Evolutionary conservation across 2,329 filamentous ascomycete species (phyloP).

Genomic region (Ophiognomonia clavigignenti-juglandacearum): DNA sequence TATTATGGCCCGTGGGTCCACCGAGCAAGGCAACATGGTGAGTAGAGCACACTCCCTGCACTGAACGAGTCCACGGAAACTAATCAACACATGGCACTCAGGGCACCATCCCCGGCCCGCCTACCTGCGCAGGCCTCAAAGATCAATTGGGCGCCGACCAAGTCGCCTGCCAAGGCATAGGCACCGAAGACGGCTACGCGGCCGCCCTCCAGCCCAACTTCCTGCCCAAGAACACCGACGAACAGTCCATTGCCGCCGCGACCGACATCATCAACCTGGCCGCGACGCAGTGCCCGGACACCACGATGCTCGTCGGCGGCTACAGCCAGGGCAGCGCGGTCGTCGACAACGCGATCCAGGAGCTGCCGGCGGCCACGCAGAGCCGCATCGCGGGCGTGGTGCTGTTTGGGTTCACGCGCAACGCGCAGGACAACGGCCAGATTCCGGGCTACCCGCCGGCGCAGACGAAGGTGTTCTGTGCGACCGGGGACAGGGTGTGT

Average conservation of each 20-base stretch:
- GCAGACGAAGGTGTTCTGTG: slow-evolving; percentile 22
- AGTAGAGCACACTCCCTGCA: not conserved
- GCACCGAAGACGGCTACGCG: slow-evolving; percentile 23
- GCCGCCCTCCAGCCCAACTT: slow-evolving; percentile 25
- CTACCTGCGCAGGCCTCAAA: slow-evolving; percentile 24
- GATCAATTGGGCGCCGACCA: slow-evolving; percentile 19
- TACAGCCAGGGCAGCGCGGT: slow-evolving; percentile 27
- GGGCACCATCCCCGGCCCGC: slow-evolving; percentile 26
- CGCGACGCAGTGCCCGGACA: slow-evolving; percentile 25
- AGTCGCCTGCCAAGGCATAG: slow-evolving; percentile 31
- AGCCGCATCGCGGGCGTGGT: slow-evolving; percentile 24
- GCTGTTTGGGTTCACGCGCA: slow-evolving; percentile 26
- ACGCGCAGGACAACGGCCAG: slow-evolving; percentile 21
- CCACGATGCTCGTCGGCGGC: slow-evolving; percentile 28
- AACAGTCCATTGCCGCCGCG: slow-evolving; percentile 24
- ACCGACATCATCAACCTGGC: slow-evolving; percentile 25
- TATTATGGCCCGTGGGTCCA: slow-evolving; percentile 31
- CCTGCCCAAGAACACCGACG: slow-evolving; percentile 24
- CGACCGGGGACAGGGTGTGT: slow-evolving; percentile 24
- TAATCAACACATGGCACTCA: slow-evolving; percentile 8
- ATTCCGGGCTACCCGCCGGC: slow-evolving; percentile 20
- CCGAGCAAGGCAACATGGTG: slow-evolving; percentile 30
- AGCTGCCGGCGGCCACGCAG: slow-evolving; percentile 16
- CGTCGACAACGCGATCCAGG: slow-evolving; percentile 25
- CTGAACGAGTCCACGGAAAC: not conserved